These are phyloP conservation scores for Protomyces inundatus DNA, from an alignment of 1,139 yeast species.

Conservation along the genomic window DNA sequence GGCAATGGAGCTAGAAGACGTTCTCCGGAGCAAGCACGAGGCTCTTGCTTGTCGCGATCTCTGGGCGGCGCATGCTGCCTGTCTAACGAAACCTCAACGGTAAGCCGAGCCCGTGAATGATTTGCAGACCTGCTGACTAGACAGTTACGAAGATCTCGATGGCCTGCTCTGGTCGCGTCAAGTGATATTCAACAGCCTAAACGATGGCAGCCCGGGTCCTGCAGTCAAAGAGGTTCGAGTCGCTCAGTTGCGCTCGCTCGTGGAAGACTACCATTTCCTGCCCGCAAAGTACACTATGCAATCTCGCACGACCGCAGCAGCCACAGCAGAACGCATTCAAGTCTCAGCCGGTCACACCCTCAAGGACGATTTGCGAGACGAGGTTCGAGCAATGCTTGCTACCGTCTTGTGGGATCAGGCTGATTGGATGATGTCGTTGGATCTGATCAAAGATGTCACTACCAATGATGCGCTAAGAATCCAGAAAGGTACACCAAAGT, in stretches of 20 bases:
- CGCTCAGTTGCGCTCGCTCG: constrained; percentile 32
- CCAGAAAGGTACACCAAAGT: neutral
- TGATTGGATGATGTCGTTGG: constrained; percentile 6
- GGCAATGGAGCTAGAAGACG: neutral
- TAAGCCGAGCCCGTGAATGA: neutral
- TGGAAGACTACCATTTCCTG: neutral
- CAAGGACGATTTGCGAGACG: neutral
- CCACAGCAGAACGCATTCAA: constrained; percentile 1
- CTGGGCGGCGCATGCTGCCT: neutral
- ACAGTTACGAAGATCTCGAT: neutral
- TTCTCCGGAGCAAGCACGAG: neutral
- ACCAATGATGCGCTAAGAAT: neutral
- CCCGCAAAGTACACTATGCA: neutral
- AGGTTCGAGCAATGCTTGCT: constrained; percentile 6
- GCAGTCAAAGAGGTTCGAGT: constrained; percentile 32
- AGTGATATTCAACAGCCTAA: neutral
- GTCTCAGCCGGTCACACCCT: neutral
- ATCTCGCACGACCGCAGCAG: constrained; percentile 9
- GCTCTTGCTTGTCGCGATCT: neutral
- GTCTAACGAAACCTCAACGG: neutral
- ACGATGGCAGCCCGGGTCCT: neutral
- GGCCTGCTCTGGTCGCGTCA: constrained; percentile 15
- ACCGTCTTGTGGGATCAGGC: constrained; percentile 22
- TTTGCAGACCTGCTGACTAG: neutral
- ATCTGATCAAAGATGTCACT: neutral